Evolutionary conservation across 1,284 basidiomycete species (phyloP), one percentile per base, ranked within the genome.

Genomic region (Tylopilus sp.): DNA sequence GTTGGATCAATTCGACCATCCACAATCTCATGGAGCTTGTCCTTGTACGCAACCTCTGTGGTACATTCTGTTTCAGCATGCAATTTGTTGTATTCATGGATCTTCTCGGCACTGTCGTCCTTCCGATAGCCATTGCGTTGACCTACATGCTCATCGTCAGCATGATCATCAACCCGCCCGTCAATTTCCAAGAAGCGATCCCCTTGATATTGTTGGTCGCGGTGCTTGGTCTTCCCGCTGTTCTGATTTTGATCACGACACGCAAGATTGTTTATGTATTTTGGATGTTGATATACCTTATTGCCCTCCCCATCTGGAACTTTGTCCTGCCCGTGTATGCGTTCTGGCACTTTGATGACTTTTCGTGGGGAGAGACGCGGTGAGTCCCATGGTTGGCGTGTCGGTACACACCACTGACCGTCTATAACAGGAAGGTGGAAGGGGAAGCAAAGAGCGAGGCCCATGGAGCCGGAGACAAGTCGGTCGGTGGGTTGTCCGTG

Each of bases 1-100:
- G 97, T 60, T 99, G 97, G 97, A 99, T 99, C 79, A 99, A 98
- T 74, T 98, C 94, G 41, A 99, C 97, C 0, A 92, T 99, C 44
- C 97, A 99, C 78, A 99, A 99, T 69, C 83, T 99, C 50, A 98
- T 98, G 94, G 97, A 99, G 72, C 88, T 99, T 32, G 93, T 99
- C 33, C 85, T 93, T 56, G 97, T 99, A 26, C 91, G 92, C 59
- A 94, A 99, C 67, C 82, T 99, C 22, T 99, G 93, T 70, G 93
- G 93, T 43, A 95, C 92, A 29, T 95, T 95, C 72, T 97, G 93
- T 77, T 94, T 95, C 75, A 94, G 91, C 72, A 95, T 95, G 92
- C 93, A 96, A 70, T 98, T 98, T 73, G 89, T 98, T 68, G 94
- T 98, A 50, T 94, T 97, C 73, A 96, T 99, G 93, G 97, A 99